Base-by-base conservation (phyloP, 1,284 basidiomycete genomes). In the Apiotrichum sp. region DNA sequence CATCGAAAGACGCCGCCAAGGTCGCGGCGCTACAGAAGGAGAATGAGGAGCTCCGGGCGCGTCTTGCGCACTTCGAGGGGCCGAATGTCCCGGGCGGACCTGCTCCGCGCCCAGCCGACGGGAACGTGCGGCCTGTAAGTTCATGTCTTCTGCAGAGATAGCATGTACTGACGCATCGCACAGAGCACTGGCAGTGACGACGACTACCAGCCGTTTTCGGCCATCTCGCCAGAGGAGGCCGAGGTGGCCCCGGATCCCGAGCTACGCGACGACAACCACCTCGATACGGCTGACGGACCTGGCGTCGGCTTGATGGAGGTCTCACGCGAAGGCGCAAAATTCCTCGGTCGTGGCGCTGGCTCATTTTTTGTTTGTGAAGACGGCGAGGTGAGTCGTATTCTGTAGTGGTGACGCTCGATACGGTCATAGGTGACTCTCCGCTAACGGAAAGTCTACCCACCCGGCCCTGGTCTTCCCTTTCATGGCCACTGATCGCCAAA, bases 301-400 rank as follows among this genome's bases (percentile, higher is more conserved):
- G 56, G 56, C 0, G 32, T 51, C 0, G 59, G 59, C 13, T 38
- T 56, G 8, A 55, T 61, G 32, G 59, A 61, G 36, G 52, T 54
- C 4, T 50, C 49, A 6, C 44, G 56, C 6, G 56, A 61, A 29
- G 59, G 59, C 6, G 46, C 52, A 46, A 58, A 58, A 45, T 65
- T 56, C 36, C 54, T 61, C 8, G 63, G 63, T 13, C 47, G 63
- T 6, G 63, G 63, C 8, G 63, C 63, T 3, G 63, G 63, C 2
- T 55, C 63, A 1, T 33, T 65, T 14, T 61, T 63, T 39, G 47
- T 63, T 7, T 57, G 56, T 31, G 63, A 65, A 16, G 57, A 59
- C 32, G 57, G 54, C 7, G 52, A 59, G 51, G 58, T 59, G n/a
- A 2, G 51, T 16, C 36, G 36, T 22, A 22, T 22, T 22, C 22